Evolutionary conservation across 345 rosid genomes (phyloP), one percentile per base, ranked within the genome.

Genomic region (Barbarea vulgaris): DNA sequence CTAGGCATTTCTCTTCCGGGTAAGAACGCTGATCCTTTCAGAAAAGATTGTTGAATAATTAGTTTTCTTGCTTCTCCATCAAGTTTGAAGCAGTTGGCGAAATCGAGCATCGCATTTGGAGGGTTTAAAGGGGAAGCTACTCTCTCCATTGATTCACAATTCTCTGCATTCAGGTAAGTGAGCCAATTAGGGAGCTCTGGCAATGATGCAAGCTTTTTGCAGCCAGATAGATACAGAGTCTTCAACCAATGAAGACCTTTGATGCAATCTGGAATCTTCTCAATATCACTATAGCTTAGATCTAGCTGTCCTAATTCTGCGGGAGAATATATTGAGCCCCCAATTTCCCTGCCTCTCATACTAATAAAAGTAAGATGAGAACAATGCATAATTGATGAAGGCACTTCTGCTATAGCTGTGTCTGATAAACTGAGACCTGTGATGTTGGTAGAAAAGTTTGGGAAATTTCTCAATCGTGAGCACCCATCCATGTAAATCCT

Each of bases 121-220:
- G 7, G 17, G 27, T 36, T 34, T 18, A 48, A 17, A 48, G 39
- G 58, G 52, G 0, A 17, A 17, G 0, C 11, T 5, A 72, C 11
- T 3, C 11, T 61, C 61, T 50, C 31, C 0, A 72, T 3, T 72
- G 76, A 61, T 9, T 72, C 61, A 72, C 61, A 61, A 0, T 61
- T 21, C 0, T 25, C 3, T 6, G 44, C 69, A 0, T 0, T 0
- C 9, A 52, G 17, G 1, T 0, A 0, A 0, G 0, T 1, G 2
- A 72, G 33, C 0, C 42, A 63, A 37, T 7, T 0, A 37, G 70
- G 77, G 24, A 72, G 77, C 33, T 72, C 21, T 9, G 77, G 77
- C n/a, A 72, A 19, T 27, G 77, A 37, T 63, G 8, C 12, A 1
- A 72, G 77, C 27, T 24, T 52, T 19, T 0, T 62, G 54, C 70